These are phyloP conservation scores for Aspergillus luchuensis DNA, from an alignment of 2,329 filamentous ascomycete genomes.

Conservation along the genomic window DNA sequence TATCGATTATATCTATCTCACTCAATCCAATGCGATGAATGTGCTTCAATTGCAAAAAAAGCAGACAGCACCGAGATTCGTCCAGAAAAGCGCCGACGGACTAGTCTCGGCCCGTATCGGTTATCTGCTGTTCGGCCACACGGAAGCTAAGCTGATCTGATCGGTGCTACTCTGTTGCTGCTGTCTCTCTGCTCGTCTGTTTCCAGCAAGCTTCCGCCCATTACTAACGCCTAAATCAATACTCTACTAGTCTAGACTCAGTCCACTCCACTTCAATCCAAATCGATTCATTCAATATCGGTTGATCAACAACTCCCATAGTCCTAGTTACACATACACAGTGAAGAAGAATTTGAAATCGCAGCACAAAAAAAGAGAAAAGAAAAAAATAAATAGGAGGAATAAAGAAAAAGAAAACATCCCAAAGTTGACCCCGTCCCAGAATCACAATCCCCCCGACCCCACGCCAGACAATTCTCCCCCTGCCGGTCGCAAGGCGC, in stretches of 20 bases:
- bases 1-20: neutral
- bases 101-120: slow-evolving; percentile 39
- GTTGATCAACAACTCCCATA: slow-evolving; percentile 3
- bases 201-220: neutral
- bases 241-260: neutral
- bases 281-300: neutral
- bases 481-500: neutral
- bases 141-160: slow-evolving; percentile 23
- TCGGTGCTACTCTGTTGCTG: too few relatives aligned
- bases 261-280: neutral
- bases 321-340: slow-evolving; percentile 5
- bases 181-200: too few relatives aligned
- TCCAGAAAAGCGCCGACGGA: slow-evolving; percentile 20
- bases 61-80: slow-evolving; percentile 15
- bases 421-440: neutral
- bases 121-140: slow-evolving; percentile 36
- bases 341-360: neutral
- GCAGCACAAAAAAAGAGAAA: neutral
- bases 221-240: neutral
- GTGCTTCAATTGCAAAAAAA: neutral
- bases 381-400: neutral
- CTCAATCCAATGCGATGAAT: neutral
- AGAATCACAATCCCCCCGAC: neutral
- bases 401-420: neutral
- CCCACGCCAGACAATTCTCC: neutral